phyloP scores from a whole-genome alignment of 2,329 filamentous ascomycete genomes.

The Parastagonospora avenae region DNA sequence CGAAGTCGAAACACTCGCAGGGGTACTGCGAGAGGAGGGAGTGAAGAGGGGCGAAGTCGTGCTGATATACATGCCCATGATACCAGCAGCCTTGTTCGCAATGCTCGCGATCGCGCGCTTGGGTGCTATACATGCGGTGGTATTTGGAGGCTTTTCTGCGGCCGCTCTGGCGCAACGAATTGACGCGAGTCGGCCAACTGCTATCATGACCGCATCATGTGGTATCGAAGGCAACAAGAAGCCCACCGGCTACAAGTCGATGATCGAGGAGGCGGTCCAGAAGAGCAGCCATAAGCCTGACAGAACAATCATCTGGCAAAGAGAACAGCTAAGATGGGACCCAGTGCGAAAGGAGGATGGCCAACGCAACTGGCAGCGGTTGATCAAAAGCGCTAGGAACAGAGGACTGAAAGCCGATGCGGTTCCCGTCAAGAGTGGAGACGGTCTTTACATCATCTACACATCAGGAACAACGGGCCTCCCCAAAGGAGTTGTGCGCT shows the following conservation, averaged over 20 bases:
- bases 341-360: constrained; percentile 68
- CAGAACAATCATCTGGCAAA: constrained; percentile 81
- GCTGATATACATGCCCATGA: constrained; percentile 97
- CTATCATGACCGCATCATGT: constrained; percentile 86
- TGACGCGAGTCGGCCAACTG: constrained; percentile 75
- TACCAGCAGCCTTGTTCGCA: constrained; percentile 84
- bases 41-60: constrained; percentile 85
- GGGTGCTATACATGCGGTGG: constrained; percentile 87
- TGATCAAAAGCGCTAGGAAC: constrained; percentile 72
- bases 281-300: constrained; percentile 72
- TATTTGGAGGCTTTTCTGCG: constrained; percentile 90
- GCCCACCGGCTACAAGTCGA: constrained; percentile 72
- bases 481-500: constrained; percentile 82
- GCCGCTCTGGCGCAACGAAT: constrained; percentile 84
- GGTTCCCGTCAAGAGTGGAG: constrained; percentile 77
- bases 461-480: constrained; percentile 82
- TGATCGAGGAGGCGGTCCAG: constrained; percentile 74
- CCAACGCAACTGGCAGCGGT: constrained; percentile 78
- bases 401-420: constrained; percentile 72
- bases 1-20: constrained; percentile 82
- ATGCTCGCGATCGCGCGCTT: constrained; percentile 81
- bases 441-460: constrained; percentile 89
- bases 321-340: constrained; percentile 76
- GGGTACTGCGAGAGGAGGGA: constrained; percentile 80
- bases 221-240: constrained; percentile 87